Base-by-base conservation (phyloP, 257 asterid species). In the Oldenlandia corymbosa region DNA sequence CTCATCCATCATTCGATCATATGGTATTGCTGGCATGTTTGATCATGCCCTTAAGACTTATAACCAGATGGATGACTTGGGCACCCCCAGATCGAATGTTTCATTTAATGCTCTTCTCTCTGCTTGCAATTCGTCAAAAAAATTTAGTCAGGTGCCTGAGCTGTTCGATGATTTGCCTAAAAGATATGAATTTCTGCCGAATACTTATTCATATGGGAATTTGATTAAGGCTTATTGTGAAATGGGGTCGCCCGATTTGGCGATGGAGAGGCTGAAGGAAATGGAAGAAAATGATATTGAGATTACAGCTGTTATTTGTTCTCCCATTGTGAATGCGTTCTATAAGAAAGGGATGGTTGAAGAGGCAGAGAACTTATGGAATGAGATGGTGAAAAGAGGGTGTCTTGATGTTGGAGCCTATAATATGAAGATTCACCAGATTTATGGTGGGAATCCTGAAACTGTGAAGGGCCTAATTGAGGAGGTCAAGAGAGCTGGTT, bases 1-100 rank as follows among this genome's bases (percentile, higher is more conserved):
- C 47, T 72, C 88, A 3, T 74, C 88, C 59, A 75, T 91, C 55
- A 91, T 91, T 41, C 87, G 90, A 37, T 88, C 92, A 0, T 91
- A 91, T 43, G 96, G 95, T 54, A 50, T 78, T 46, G 90, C 77
- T 18, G 95, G 95, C 1, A 83, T 91, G 98, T 67, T 84, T 59
- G 90, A 91, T 13, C 83, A 86, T 45, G 89, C 96, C 27, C 68
- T 80, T 50, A 68, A 57, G 1, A 81, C 85, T 5, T 91, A 80
- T 65, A 58, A 70, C 8, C 75, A 88, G 61, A 88, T 91, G 96
- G 62, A 80, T 6, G 81, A 80, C 17, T 65, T 91, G 28, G 94
- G 92, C 63, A 87, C 94, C 43, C 94, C 91, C 27, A 82, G 90
- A 53, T 71, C 96, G 9, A 23, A 83, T 9, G 70, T 78, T 39